Conservation (phyloP, 495 filamentous ascomycete species). For the Xylona heveae region DNA sequence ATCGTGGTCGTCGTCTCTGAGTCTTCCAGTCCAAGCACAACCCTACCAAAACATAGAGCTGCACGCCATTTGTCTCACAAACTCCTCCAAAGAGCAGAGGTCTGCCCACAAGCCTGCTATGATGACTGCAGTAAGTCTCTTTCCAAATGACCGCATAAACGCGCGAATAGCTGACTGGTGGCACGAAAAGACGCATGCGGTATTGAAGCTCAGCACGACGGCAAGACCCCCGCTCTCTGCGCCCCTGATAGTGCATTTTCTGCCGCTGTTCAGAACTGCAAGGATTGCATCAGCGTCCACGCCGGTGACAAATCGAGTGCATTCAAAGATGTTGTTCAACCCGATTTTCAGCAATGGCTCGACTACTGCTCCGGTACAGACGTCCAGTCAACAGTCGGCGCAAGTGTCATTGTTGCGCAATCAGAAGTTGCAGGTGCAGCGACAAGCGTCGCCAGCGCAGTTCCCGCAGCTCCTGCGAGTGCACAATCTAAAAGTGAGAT, state of each 20-base stretch:
- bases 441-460: not conserved
- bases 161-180: slow-evolving; percentile 21
- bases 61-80: not conserved
- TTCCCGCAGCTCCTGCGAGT: not conserved
- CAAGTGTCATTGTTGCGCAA: not conserved
- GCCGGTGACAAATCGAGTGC: not conserved
- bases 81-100: slow-evolving; percentile 1
- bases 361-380: slow-evolving; percentile 4
- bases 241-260: slow-evolving; percentile 19
- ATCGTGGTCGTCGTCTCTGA: not conserved
- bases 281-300: slow-evolving; percentile 3
- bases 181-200: slow-evolving; percentile 6
- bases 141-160: slow-evolving; percentile 1
- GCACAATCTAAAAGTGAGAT: too few relatives aligned
- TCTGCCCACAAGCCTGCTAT: slow-evolving; percentile 25
- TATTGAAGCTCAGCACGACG: slow-evolving; percentile 22
- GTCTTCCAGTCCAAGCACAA: slow-evolving; percentile 3
- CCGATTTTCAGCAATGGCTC: slow-evolving; percentile 5
- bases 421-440: not conserved
- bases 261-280: slow-evolving; percentile 16
- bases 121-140: slow-evolving; percentile 27
- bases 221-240: slow-evolving; percentile 27
- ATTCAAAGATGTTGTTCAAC: slow-evolving; percentile 1
- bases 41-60: not conserved
- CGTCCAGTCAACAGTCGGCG: not conserved